phyloP scores from a whole-genome alignment of 2,329 filamentous ascomycete genomes.

The Pochonia chlamydosporia region DNA sequence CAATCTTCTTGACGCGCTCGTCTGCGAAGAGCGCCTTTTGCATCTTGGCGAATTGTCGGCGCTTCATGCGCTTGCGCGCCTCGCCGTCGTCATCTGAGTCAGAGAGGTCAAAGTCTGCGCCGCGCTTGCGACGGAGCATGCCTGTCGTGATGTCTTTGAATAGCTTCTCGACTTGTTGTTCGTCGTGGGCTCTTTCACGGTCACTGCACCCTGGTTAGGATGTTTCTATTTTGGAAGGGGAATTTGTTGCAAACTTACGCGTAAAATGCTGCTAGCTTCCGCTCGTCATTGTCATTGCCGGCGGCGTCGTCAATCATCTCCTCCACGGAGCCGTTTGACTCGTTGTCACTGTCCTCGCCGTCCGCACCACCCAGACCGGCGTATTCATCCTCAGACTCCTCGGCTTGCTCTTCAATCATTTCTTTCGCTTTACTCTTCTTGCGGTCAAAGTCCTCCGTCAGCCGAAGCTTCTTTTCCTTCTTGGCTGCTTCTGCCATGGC shows the following conservation, averaged over 20 bases:
- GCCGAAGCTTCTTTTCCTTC: slow-evolving; percentile 46
- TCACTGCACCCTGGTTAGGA: slow-evolving; percentile 48
- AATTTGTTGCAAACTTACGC: slow-evolving; percentile 61
- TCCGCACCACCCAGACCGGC: slow-evolving; percentile 86
- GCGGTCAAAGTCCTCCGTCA: slow-evolving; percentile 62
- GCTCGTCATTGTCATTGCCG: slow-evolving; percentile 71
- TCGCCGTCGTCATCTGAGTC: slow-evolving; percentile 88
- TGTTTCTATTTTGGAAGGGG: neutral
- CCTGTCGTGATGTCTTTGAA: slow-evolving; percentile 91
- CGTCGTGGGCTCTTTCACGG: slow-evolving; percentile 72
- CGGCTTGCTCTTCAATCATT: slow-evolving; percentile 87
- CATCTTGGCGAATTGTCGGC: slow-evolving; percentile 85
- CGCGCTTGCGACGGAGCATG: slow-evolving; percentile 76
- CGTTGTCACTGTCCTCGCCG: slow-evolving; percentile 78
- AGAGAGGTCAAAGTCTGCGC: slow-evolving; percentile 75
- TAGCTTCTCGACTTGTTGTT: slow-evolving; percentile 83
- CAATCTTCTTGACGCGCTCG: slow-evolving; percentile 85
- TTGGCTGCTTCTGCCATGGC: slow-evolving; percentile 63
- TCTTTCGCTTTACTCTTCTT: slow-evolving; percentile 82
- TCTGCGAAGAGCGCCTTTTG: slow-evolving; percentile 82
- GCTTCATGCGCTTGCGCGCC: slow-evolving; percentile 71
- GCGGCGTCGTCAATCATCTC: slow-evolving; percentile 88
- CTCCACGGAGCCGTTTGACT: slow-evolving; percentile 62
- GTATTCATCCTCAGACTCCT: slow-evolving; percentile 98
- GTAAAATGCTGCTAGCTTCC: slow-evolving; percentile 77